These are phyloP conservation scores for Cornus suecica DNA, from an alignment of 148 eudicot genomes.

Conservation along the genomic window DNA sequence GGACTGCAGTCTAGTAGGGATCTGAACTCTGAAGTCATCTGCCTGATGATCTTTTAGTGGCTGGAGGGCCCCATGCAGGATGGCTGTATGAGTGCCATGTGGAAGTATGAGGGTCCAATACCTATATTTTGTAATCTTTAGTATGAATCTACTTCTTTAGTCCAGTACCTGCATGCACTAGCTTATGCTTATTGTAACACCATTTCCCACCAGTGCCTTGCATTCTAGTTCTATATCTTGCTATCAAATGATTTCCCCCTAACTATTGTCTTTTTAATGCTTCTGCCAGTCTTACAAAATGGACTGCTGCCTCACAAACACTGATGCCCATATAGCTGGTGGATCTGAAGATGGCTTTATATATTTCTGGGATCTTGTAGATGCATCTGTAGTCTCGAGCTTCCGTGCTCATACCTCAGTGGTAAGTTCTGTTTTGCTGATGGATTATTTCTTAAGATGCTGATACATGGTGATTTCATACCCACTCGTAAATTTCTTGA, in stretches of 20 bases:
- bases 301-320: constrained; percentile 95
- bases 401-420: constrained; percentile 93
- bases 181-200: neutral
- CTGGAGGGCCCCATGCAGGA: too few relatives aligned
- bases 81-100: too few relatives aligned
- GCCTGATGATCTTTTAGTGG: too few relatives aligned
- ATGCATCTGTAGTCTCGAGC: constrained; percentile 70
- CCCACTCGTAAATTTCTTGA: neutral
- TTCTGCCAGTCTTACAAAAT: constrained; percentile 74
- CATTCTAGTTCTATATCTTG: neutral
- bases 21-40: neutral
- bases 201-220: neutral
- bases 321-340: constrained; percentile 82
- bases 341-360: constrained; percentile 93
- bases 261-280: constrained; percentile 8
- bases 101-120: too few relatives aligned
- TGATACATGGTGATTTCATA: neutral
- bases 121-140: too few relatives aligned
- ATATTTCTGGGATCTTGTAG: constrained; percentile 97
- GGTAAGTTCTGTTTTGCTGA: constrained; percentile 39
- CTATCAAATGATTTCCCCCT: neutral
- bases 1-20: neutral
- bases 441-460: neutral
- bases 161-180: too few relatives aligned
- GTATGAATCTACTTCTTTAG: too few relatives aligned